Evolutionary conservation across 208 protist genomes (phyloP), one percentile per base, ranked within the genome.

Genomic region (Trypanosoma cruzi): DNA sequence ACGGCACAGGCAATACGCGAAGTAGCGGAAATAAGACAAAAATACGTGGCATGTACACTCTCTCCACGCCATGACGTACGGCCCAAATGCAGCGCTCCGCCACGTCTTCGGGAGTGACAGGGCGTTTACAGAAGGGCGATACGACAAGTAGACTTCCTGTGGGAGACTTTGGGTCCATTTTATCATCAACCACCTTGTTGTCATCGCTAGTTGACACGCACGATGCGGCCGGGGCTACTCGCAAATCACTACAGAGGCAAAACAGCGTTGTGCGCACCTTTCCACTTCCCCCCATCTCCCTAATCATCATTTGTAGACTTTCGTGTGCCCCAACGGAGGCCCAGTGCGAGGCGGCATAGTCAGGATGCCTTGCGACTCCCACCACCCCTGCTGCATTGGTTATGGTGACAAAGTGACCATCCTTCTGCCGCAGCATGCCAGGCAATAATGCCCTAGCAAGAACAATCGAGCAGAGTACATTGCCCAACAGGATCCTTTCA

Each of bases 341-440:
- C 80, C 80, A 89, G 55, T 86, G 77, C 37, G 80, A 84, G 26
- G 84, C 84, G 20, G 77, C 68, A 68, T 81, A 84, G 37, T 89
- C 84, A 24, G 80, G 80, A 13, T 68, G 55, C 28, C 61, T 44
- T 49, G 70, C 28, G 4, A 40, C 53, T 6, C 77, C 75, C 37
- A 72, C 42, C 22, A 64, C 48, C 61, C 68, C 73, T 26, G 63
- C 28, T 5, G 53, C 67, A 48, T 73, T 67, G 18, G 74, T 75
- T 28, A 88, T 65, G 48, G 78, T 88, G 34, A 88, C 71, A 67
- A 80, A 74, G 37, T 81, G 59, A 22, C 79, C 81, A 48, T 72
- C 46, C 8, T 58, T 55, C 3, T 40, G 40, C 44, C 55, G 60
- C 18, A 87, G 18, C 64, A 88, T 71, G 16, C 48, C 29, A 14